Evolutionary conservation across 2,329 filamentous ascomycete species (phyloP).

Genomic region (Huntiella savannae): DNA sequence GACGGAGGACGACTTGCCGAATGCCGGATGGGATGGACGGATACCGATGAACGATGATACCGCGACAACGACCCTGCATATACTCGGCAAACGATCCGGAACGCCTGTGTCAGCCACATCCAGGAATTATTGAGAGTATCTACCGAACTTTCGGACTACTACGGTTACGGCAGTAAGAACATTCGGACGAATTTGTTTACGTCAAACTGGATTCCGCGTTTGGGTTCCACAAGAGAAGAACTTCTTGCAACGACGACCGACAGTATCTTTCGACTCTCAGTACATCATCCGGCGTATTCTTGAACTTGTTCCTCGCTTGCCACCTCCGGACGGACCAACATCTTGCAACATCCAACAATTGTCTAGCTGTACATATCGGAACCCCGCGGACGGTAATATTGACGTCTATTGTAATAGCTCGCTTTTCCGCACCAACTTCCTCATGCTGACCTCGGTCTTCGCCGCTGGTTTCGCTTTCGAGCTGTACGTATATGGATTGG

Average conservation of each 20-base stretch:
- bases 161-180: not conserved
- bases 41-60: no score
- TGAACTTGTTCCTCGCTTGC: not conserved
- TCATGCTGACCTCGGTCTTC: slow-evolving; percentile 79
- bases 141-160: not conserved
- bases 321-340: not conserved
- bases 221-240: not conserved
- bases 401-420: slow-evolving; percentile 32
- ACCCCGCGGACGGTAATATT: not conserved
- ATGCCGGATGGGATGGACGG: not conserved
- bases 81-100: not conserved
- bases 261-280: not conserved
- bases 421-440: slow-evolving; percentile 69
- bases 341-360: not conserved
- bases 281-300: not conserved
- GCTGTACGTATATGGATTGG: slow-evolving; percentile 44
- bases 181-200: not conserved
- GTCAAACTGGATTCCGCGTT: not conserved
- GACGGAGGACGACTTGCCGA: not conserved
- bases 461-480: slow-evolving; percentile 75
- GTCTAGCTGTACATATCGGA: not conserved
- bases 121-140: not conserved
- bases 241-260: not conserved
- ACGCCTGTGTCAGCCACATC: not conserved
- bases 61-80: not conserved